Evolutionary conservation across 352 stramenopile species (phyloP), one percentile per base, ranked within the genome.

Genomic region (Phytophthora aleatoria): DNA sequence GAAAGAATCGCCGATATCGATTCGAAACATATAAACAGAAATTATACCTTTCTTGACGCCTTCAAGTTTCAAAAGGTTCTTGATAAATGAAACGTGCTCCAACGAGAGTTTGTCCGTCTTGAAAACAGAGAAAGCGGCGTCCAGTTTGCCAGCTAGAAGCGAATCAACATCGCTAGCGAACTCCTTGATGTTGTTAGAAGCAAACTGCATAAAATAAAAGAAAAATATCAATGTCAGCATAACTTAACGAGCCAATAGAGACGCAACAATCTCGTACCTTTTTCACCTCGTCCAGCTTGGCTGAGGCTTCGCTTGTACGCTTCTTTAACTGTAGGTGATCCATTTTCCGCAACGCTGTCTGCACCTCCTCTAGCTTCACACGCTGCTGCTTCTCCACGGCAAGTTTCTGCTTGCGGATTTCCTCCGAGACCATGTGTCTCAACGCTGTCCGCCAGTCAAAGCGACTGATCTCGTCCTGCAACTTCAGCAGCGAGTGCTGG

Each of bases 361-460:
- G 63, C 16, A 91, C 48, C 16, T 85, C 74, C 9, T 82, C 59
- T 10, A 94, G 36, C 20, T 81, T 77, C 15, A 67, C 68, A 38
- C 85, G 73, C 28, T 81, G 79, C 55, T 90, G 75, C 24, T 74
- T 73, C 43, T 73, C 58, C 16, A 87, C 60, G 0, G 71, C 50
- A 2, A 59, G 59, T 48, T 84, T 91, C 13, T 90, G 82, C 45
- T 90, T 81, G 4, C 62, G 67, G 2, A 92, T 69, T 55, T 88
- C 77, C 10, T 92, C 79, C 12, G 76, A 49, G 36, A 92, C 70
- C 64, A 92, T 79, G 27, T 73, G 31, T 33, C 81, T 79, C 47
- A 92, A 68, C 31, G 69, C 70, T 3, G 71, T 55, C 35, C 81
- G 67, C 86, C 84, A 95, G 67, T 92, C 74, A 50, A 94, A 94